Conservation (phyloP, 768 basidiomycete species). For the Cyathus striatus region DNA sequence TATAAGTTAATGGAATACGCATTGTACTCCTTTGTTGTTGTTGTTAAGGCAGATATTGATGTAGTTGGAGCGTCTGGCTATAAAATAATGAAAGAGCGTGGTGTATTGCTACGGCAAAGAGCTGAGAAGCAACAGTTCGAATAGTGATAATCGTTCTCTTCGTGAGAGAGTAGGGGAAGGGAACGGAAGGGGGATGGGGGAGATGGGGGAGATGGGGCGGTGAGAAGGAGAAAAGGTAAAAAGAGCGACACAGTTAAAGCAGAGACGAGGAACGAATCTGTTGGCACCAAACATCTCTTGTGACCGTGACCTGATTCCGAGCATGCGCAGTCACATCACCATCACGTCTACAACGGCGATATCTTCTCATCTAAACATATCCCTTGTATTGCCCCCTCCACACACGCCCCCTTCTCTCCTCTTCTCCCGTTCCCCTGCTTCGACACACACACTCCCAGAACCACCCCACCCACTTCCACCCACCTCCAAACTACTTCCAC, state of each 20-base stretch:
- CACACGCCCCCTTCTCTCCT: too few relatives aligned
- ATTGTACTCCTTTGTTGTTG: too few relatives aligned
- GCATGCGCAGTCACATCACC: conserved; percentile 1
- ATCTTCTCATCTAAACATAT: too few relatives aligned
- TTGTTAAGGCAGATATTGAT: too few relatives aligned
- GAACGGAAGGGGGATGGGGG: conserved; percentile 9
- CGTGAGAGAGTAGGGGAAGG: conserved; percentile 7
- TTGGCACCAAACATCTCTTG: too few relatives aligned
- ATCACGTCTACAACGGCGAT: background rate
- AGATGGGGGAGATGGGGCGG: conserved; percentile 8
- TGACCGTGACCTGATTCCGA: too few relatives aligned
- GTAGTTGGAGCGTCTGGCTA: conserved; percentile 17
- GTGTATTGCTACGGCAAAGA: conserved; percentile 5
- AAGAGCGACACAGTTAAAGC: background rate
- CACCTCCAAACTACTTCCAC: background rate
- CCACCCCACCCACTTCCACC: background rate
- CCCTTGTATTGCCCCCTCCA: too few relatives aligned
- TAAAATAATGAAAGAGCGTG: conserved; percentile 36
- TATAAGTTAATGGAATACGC: too few relatives aligned
- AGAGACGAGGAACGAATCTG: too few relatives aligned
- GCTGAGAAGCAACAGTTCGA: conserved; percentile 4
- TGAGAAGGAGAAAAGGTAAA: conserved; percentile 7
- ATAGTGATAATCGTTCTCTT: too few relatives aligned
- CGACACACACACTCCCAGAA: background rate
- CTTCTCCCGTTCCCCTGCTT: too few relatives aligned